Evolutionary conservation across 1,284 basidiomycete genomes (phyloP).

Genomic region (Rugosomyces carneus): DNA sequence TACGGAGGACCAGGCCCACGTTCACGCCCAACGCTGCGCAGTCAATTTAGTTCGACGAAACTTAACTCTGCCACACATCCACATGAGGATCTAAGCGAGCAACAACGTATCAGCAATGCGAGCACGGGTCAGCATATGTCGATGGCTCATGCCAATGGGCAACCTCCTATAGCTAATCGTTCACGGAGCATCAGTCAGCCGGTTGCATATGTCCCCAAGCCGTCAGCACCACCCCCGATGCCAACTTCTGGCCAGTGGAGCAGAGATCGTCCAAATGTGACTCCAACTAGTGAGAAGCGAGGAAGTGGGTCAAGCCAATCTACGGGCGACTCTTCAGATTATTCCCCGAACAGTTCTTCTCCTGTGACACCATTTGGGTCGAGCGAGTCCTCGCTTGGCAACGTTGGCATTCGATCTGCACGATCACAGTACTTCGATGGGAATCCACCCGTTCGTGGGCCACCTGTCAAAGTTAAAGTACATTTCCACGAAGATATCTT

Average conservation of each 20-base stretch:
- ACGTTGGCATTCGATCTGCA: constrained; percentile 44
- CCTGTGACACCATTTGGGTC: constrained; percentile 83
- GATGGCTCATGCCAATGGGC: constrained; percentile 10
- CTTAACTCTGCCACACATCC: constrained; percentile 33
- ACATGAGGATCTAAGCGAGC: constrained; percentile 33
- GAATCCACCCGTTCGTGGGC: constrained; percentile 17
- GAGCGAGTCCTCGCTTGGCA: constrained; percentile 68
- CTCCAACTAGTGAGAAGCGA: constrained; percentile 55
- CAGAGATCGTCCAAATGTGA: constrained; percentile 38
- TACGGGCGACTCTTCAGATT: constrained; percentile 68
- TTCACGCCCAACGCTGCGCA: constrained; percentile 50
- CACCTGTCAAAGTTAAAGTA: constrained; percentile 79
- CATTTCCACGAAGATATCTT: constrained; percentile 88
- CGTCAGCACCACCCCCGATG: constrained; percentile 54
- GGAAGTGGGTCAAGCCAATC: constrained; percentile 78
- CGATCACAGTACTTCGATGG: constrained; percentile 48
- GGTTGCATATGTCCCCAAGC: constrained; percentile 51
- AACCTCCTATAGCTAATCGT: constrained; percentile 32
- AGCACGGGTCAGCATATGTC: constrained; percentile 9
- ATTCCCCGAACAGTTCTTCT: constrained; percentile 74
- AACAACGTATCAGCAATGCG: constrained; percentile 9
- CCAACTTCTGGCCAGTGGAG: constrained; percentile 47
- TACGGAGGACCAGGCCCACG: constrained; percentile 22
- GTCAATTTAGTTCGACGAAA: constrained; percentile 66
- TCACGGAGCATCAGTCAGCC: constrained; percentile 75